A percentile compares a stretch with the other conserved stretches of the same genome.
Conservation (phyloP, 2,329 filamentous ascomycete species). For the Aspergillus spinulosporus region DNA sequence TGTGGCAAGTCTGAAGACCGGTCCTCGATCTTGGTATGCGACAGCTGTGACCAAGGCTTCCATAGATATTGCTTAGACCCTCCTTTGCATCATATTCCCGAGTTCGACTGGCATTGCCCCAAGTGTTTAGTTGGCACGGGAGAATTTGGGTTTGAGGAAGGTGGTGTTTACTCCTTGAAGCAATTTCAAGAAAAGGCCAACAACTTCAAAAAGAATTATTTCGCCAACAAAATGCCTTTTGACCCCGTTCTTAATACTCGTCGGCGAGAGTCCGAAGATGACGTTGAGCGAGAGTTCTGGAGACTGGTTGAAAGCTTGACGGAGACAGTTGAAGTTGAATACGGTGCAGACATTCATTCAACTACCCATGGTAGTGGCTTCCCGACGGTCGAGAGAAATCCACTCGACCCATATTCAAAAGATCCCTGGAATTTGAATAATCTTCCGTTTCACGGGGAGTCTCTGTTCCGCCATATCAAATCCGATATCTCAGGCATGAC, state of each 20-base stretch:
- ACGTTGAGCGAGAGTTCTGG: slow-evolving; percentile 97
- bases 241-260: slow-evolving; percentile 81
- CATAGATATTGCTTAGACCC: slow-evolving; percentile 89
- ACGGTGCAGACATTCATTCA: slow-evolving; percentile 96
- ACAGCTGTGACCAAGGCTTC: slow-evolving; percentile 86
- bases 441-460: slow-evolving; percentile 84
- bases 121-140: slow-evolving; percentile 93
- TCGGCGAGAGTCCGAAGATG: slow-evolving; percentile 83
- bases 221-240: slow-evolving; percentile 84
- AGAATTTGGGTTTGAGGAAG: slow-evolving; percentile 96
- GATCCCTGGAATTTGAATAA: slow-evolving; percentile 97
- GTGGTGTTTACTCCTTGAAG: slow-evolving; percentile 88
- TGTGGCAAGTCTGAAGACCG: slow-evolving; percentile 78
- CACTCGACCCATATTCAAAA: slow-evolving; percentile 79
- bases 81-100: slow-evolving; percentile 72
- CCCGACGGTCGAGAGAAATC: slow-evolving; percentile 88
- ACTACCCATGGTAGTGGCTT: slow-evolving; percentile 98
- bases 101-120: slow-evolving; percentile 93
- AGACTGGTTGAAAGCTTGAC: slow-evolving; percentile 88
- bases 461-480: slow-evolving; percentile 94
- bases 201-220: slow-evolving; percentile 92
- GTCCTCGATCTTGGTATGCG: slow-evolving; percentile 73
- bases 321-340: slow-evolving; percentile 96
- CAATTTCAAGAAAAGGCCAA: slow-evolving; percentile 96
- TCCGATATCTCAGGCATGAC: slow-evolving; percentile 99